These are phyloP conservation scores for Saturnispora gosingensis DNA, from an alignment of 805 yeast species.

Conservation along the genomic window DNA sequence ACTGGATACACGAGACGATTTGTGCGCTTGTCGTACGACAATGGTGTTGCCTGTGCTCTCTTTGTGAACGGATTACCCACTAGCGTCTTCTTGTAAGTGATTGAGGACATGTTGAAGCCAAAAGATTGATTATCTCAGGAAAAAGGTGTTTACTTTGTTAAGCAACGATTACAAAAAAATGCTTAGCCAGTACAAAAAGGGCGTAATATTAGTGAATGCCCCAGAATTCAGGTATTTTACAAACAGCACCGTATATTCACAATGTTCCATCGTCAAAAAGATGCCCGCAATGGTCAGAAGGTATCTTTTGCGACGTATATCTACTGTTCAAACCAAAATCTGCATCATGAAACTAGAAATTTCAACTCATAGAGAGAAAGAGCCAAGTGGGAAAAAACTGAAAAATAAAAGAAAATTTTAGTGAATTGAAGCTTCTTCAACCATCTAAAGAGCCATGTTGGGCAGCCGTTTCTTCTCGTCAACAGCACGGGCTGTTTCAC, in stretches of 20 bases:
- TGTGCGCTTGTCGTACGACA: conserved; percentile 63
- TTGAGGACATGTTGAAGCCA: conserved; percentile 11
- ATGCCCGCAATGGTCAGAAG: not conserved
- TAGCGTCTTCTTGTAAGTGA: conserved; percentile 27
- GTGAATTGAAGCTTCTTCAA: not conserved
- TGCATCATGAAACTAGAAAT: not conserved
- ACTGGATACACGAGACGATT: conserved; percentile 72
- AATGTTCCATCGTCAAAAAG: not conserved
- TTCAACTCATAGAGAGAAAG: not conserved
- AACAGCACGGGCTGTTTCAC: conserved; percentile 33
- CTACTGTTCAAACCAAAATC: not conserved
- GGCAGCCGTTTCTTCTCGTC: conserved; percentile 6
- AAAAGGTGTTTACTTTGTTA: not conserved
- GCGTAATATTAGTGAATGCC: not conserved
- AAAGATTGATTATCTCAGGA: not conserved
- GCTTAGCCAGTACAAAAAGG: not conserved
- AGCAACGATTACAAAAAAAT: not conserved
- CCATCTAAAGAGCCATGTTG: not conserved
- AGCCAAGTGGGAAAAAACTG: not conserved
- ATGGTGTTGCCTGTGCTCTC: conserved; percentile 58
- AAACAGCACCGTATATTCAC: not conserved
- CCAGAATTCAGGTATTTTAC: not conserved
- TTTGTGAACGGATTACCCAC: conserved; percentile 79
- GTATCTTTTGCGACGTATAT: not conserved
- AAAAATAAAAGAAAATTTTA: not conserved